Conservation (phyloP, 2,329 filamentous ascomycete genomes). For the Knufia petricola region DNA sequence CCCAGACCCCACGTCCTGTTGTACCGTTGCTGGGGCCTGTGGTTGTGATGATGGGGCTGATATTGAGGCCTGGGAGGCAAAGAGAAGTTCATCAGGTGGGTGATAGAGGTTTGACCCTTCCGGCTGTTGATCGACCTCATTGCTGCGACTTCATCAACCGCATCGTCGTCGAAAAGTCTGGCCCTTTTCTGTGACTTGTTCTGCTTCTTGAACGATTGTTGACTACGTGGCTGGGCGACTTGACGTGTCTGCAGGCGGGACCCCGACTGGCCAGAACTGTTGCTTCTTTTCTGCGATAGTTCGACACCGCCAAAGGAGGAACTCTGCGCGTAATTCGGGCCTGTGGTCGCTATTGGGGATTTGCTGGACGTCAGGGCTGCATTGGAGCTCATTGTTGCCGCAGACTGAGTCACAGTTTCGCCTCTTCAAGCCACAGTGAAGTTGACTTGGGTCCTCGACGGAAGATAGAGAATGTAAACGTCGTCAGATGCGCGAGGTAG, state of each 20-base stretch:
- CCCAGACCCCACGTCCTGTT: conserved; percentile 76
- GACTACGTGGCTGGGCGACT: conserved; percentile 49
- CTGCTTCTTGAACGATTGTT: conserved; percentile 66
- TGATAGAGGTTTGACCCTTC: conserved; percentile 92
- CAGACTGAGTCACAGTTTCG: conserved; percentile 3
- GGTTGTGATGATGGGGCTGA: conserved; percentile 40
- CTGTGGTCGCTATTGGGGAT: conserved; percentile 13
- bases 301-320: conserved; percentile 10
- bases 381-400: conserved; percentile 6
- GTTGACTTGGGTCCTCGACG: conserved; percentile 20
- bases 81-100: conserved; percentile 87
- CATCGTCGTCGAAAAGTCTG: conserved; percentile 69
- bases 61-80: conserved; percentile 62
- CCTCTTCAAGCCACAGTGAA: conserved; percentile 18
- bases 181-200: conserved; percentile 75
- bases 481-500: background rate
- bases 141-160: conserved; percentile 65
- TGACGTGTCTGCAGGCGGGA: conserved; percentile 31
- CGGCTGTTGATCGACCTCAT: conserved; percentile 59
- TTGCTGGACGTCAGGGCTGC: conserved; percentile 19
- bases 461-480: background rate
- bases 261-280: conserved; percentile 34
- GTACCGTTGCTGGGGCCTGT: conserved; percentile 52
- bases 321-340: conserved; percentile 17
- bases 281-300: conserved; percentile 28